Percentiles rank a stretch among this genome's conserved stretches.
Conservation (phyloP, 2,329 filamentous ascomycete genomes). For the Thyridium curvatum region DNA sequence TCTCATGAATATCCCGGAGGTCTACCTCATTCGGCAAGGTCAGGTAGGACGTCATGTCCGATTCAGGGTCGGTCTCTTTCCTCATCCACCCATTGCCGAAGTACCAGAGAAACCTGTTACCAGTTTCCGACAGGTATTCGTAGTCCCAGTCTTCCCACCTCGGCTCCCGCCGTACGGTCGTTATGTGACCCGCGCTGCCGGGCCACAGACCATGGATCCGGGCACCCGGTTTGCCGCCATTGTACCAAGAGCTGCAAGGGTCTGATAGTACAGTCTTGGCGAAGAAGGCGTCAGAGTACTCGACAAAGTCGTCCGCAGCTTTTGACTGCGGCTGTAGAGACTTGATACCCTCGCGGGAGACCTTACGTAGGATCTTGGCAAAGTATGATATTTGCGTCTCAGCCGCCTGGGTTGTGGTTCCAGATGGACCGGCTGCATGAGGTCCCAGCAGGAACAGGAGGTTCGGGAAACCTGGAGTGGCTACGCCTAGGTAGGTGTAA, state of each 20-base stretch:
- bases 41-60: constrained; percentile 60
- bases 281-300: constrained; percentile 6
- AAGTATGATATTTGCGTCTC: constrained; percentile 10
- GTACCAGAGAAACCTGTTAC: constrained; percentile 3
- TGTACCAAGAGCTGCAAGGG: constrained; percentile 11
- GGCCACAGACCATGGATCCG: constrained; percentile 9
- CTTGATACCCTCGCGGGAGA: constrained; percentile 7
- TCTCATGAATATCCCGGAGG: constrained; percentile 58
- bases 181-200: constrained; percentile 7
- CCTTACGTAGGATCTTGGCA: constrained; percentile 11
- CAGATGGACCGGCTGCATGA: constrained; percentile 16
- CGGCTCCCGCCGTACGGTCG: constrained; percentile 1
- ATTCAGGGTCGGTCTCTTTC: constrained; percentile 29
- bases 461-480: constrained; percentile 18
- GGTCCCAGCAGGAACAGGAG: constrained; percentile 16
- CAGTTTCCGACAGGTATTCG: neutral
- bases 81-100: constrained; percentile 6
- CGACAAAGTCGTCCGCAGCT: constrained; percentile 12
- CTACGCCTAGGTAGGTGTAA: constrained; percentile 36
- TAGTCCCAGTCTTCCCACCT: constrained; percentile 11
- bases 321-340: constrained; percentile 7
- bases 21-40: constrained; percentile 49
- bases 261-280: constrained; percentile 5
- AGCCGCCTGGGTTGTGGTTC: constrained; percentile 9
- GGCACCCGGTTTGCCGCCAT: constrained; percentile 3